Conservation (phyloP, 805 yeast genomes). For the Candida koratica region DNA sequence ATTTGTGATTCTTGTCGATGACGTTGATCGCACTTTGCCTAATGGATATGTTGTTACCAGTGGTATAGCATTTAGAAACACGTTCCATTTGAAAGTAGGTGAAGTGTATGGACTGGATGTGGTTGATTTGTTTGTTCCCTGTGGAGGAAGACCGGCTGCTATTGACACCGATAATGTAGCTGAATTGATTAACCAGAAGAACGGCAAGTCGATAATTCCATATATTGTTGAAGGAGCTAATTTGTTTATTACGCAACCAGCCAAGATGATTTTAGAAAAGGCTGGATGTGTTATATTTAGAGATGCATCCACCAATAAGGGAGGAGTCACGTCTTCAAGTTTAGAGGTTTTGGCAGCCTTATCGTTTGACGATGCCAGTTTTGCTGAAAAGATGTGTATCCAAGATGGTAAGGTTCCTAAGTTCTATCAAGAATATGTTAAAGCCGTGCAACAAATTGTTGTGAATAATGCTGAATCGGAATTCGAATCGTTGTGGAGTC, state of each 20-base stretch:
- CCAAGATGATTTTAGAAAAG: slow-evolving; percentile 78
- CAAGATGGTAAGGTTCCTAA: slow-evolving; percentile 52
- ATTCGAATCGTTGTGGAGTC: slow-evolving; percentile 82
- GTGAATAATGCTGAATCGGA: slow-evolving; percentile 76
- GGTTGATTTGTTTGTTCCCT: slow-evolving; percentile 88
- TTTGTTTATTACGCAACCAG: slow-evolving; percentile 89
- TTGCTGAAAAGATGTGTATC: slow-evolving; percentile 75
- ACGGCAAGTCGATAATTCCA: slow-evolving; percentile 75
- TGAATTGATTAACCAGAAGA: slow-evolving; percentile 63
- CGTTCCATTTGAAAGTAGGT: slow-evolving; percentile 73
- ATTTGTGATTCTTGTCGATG: slow-evolving; percentile 81
- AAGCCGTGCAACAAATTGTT: slow-evolving; percentile 73
- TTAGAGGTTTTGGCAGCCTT: slow-evolving; percentile 92
- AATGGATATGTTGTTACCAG: slow-evolving; percentile 69
- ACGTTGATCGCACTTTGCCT: slow-evolving; percentile 73
- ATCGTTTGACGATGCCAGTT: slow-evolving; percentile 81
- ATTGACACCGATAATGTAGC: slow-evolving; percentile 81
- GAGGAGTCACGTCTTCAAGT: slow-evolving; percentile 97
- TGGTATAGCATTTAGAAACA: slow-evolving; percentile 88
- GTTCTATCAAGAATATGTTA: slow-evolving; percentile 80
- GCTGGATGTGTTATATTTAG: slow-evolving; percentile 87
- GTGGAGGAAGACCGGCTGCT: slow-evolving; percentile 98
- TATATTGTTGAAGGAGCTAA: slow-evolving; percentile 97
- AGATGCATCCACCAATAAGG: slow-evolving; percentile 96
- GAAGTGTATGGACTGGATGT: slow-evolving; percentile 58